A percentile compares a stretch with the other conserved stretches of the same genome.
These are phyloP conservation scores for Eimeria brunetti DNA, from an alignment of 169 alveolate genomes.

Conservation along the genomic window DNA sequence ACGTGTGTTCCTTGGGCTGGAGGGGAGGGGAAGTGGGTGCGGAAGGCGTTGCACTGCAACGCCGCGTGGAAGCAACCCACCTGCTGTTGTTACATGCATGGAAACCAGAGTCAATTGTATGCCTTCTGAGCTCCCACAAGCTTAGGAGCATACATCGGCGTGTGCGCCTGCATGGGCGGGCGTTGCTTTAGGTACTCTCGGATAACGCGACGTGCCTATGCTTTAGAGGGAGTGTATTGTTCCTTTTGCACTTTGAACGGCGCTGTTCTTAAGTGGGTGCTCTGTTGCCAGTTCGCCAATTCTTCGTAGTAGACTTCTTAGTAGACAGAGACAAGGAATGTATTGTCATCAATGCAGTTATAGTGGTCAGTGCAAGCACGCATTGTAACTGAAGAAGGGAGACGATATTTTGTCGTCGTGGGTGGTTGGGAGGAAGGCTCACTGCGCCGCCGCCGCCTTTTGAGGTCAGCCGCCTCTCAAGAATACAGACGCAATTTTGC, in stretches of 20 bases:
- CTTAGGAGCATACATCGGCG: not conserved
- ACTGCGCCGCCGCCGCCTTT: not conserved
- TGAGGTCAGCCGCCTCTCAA: not conserved
- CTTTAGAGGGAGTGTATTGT: not conserved
- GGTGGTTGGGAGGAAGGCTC: not conserved
- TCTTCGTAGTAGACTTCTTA: not conserved
- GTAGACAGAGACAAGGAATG: not conserved
- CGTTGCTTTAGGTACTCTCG: not conserved
- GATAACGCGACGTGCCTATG: not conserved
- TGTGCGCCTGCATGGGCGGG: not conserved
- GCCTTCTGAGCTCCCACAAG: not conserved
- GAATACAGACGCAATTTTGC: not conserved
- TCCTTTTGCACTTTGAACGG: not conserved
- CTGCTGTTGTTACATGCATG: not conserved
- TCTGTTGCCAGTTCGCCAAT: not conserved
- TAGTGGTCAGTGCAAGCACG: not conserved
- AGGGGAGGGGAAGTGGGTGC: not conserved
- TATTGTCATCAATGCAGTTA: not conserved
- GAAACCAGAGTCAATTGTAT: not conserved
- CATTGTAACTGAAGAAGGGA: not conserved
- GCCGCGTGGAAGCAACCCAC: not conserved
- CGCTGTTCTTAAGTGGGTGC: not conserved
- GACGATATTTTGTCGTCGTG: not conserved
- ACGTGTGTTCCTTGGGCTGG: not conserved
- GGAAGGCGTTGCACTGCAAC: not conserved